phyloP scores from a whole-genome alignment of 129 eudicot genomes.

The Helianthus tuberosus region DNA sequence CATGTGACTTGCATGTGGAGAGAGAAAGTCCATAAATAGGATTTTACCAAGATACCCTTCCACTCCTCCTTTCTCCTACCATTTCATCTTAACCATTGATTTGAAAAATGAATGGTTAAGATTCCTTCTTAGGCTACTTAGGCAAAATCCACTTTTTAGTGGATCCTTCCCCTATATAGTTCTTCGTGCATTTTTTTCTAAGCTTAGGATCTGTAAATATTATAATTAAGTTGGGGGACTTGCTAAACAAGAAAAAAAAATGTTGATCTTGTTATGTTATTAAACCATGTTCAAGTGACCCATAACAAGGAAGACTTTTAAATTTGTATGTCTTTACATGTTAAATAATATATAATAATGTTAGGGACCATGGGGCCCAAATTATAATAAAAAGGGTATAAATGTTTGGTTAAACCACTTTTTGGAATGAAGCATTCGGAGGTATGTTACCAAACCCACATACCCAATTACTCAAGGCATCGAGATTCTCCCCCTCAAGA shows the following conservation, averaged over 20 bases:
- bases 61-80: no score
- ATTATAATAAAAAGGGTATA: constrained; percentile 27
- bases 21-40: no score
- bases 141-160: no score
- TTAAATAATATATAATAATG: background rate
- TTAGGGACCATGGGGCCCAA: constrained; percentile 6
- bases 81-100: no score
- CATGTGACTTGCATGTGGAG: no score
- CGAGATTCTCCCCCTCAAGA: constrained; percentile 29
- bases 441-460: constrained; percentile 33
- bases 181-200: no score
- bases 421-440: constrained; percentile 39
- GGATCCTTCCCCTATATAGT: no score
- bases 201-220: no score
- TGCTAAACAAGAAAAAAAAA: background rate
- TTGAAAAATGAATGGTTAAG: no score
- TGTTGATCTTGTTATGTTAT: background rate
- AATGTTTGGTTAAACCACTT: constrained; percentile 43
- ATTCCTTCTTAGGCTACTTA: no score
- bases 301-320: background rate
- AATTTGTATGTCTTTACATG: background rate
- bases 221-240: no score
- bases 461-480: constrained; percentile 6
- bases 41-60: no score
- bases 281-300: background rate